These are phyloP conservation scores for Solanum dulcamara DNA, from an alignment of 257 asterid species.

Conservation along the genomic window DNA sequence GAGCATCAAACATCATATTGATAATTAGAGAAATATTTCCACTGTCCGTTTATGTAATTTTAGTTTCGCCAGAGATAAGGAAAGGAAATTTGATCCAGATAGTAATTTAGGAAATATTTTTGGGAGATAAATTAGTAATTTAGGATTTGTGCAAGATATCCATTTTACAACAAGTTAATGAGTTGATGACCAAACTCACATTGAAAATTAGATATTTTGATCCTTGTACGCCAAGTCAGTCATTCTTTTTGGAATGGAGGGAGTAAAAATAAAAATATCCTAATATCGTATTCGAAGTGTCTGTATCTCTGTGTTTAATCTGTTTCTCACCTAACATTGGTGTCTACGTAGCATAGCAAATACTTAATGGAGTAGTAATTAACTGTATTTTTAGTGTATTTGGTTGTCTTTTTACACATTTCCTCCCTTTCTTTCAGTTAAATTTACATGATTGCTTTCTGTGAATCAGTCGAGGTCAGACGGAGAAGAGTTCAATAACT, in stretches of 20 bases:
- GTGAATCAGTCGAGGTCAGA: slow-evolving; percentile 66
- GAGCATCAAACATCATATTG: not conserved
- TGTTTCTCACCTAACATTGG: not conserved
- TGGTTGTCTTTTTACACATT: not conserved
- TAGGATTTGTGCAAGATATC: not conserved
- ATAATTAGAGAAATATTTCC: not conserved
- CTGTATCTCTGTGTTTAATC: not conserved
- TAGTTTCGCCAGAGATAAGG: not conserved
- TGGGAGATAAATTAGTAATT: not conserved
- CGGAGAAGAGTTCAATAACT: slow-evolving; percentile 76
- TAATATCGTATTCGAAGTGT: not conserved
- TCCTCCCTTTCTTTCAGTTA: not conserved
- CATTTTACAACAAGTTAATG: not conserved
- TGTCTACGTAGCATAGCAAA: not conserved
- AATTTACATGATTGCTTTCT: not conserved
- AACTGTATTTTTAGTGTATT: not conserved
- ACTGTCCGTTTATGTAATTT: not conserved
- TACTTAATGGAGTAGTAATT: not conserved
- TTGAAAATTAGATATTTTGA: not conserved
- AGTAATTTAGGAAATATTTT: not conserved
- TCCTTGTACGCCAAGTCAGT: not conserved
- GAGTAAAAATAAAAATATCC: not conserved
- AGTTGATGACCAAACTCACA: not conserved
- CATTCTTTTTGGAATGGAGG: not conserved
- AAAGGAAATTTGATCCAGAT: not conserved